phyloP scores from a whole-genome alignment of 139 green algal genomes.

The Chlorella sp. region DNA sequence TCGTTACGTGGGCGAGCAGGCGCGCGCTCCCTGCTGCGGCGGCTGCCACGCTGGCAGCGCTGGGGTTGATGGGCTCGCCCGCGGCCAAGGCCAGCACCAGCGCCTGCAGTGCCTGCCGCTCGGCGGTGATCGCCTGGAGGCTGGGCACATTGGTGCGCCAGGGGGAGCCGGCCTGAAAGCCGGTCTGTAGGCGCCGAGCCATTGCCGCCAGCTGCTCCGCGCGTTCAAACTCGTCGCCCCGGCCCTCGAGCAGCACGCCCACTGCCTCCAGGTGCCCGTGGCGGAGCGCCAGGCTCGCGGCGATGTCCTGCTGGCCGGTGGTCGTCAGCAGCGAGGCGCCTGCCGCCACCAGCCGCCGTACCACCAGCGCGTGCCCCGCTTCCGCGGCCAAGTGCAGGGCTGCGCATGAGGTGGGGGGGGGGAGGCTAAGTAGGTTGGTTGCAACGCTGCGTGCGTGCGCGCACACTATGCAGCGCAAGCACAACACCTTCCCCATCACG shows the following conservation, averaged over 20 bases:
- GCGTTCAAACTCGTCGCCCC: too few relatives aligned
- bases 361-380: conserved; percentile 8
- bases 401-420: not conserved
- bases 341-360: conserved; percentile 2
- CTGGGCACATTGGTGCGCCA: too few relatives aligned
- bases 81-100: conserved; percentile 16
- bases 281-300: not conserved
- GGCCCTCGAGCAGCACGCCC: conserved; percentile 6
- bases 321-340: not conserved
- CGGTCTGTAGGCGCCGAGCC: too few relatives aligned
- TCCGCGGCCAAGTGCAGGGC: not conserved
- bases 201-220: too few relatives aligned
- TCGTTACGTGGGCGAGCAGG: conserved; percentile 3
- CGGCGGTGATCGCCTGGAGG: too few relatives aligned
- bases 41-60: not conserved
- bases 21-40: conserved; percentile 15
- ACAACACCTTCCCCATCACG: too few relatives aligned
- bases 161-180: too few relatives aligned
- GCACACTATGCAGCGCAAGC: too few relatives aligned
- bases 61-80: not conserved
- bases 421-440: too few relatives aligned
- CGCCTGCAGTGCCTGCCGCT: too few relatives aligned
- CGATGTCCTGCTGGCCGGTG: not conserved
- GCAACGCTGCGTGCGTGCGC: too few relatives aligned
- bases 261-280: conserved; percentile 11